Base-by-base conservation (phyloP, 2,329 filamentous ascomycete species). In the Phaeomoniella chlamydospora region DNA sequence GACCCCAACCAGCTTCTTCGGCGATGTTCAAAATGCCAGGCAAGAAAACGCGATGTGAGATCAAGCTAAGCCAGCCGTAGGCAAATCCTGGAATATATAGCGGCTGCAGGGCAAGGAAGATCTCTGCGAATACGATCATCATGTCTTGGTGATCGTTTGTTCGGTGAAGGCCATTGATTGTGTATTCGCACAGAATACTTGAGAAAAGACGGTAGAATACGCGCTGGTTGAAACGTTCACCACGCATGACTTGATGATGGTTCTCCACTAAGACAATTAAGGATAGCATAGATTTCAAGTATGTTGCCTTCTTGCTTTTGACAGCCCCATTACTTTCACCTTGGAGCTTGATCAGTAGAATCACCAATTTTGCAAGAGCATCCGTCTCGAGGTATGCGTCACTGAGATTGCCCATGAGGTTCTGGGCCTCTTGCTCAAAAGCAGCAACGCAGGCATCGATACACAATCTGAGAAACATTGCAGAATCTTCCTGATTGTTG, bases 191-290 rank as follows among this genome's bases (percentile, higher is more conserved):
- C 3, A 98, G 68, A 33, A 94, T 68, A 49, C 80, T 72, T 0
- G 85, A 88, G 52, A 94, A 80, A 30, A 98, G 68, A 32, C 88
- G 77, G 70, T 87, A 90, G 65, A 94, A 96, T 18, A 92, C 77
- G 42, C 84, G 78, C 51, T 88, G 81, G 49, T 85, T 88, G 63
- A 93, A 87, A 29, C 69, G 71, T 37, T 94, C 86, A 3, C 77
- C 80, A 32, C 80, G 75, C 56, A 78, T 83, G 38, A 81, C 70
- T 49, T 92, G 80, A 52, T 96, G 85, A 47, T 90, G 77, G 54
- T 83, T 88, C 41, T 94, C 68, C 3, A 94, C 72, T 38, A 98
- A 61, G 3, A 85, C 72, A 19, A 84, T 64, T n/a, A 94, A 61
- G 4, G 80, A 75, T 29, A 94, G 60, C 35, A 88, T 74, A 1